Evolutionary conservation across 306 rosid species (phyloP).

Genomic region (Vigna nakashimae): DNA sequence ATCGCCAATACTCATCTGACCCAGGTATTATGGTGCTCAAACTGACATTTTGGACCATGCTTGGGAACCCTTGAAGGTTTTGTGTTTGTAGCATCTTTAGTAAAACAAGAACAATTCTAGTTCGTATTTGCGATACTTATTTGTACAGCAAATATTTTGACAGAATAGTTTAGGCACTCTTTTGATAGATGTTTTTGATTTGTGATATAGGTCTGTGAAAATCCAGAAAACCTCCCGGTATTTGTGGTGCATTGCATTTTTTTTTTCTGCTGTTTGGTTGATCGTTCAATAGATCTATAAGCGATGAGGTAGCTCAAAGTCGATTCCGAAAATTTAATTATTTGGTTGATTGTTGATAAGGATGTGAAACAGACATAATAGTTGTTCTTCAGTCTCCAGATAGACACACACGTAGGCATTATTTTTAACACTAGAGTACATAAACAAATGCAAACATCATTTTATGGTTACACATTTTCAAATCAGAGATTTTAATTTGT

Average conservation of each 20-base stretch:
- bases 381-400: neutral
- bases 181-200: constrained; percentile 23
- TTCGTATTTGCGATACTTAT: constrained; percentile 30
- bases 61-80: constrained; percentile 24
- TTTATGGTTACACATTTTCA: too few relatives aligned
- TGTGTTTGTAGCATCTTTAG: neutral
- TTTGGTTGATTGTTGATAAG: too few relatives aligned
- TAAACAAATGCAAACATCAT: too few relatives aligned
- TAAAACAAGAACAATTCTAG: neutral
- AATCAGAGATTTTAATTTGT: too few relatives aligned
- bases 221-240: constrained; percentile 15
- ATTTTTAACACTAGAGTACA: too few relatives aligned
- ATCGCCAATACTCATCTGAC: constrained; percentile 32
- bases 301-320: constrained; percentile 9
- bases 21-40: constrained; percentile 49
- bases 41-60: constrained; percentile 31
- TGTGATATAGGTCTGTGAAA: constrained; percentile 7
- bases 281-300: constrained; percentile 1
- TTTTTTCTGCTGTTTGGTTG: constrained; percentile 27
- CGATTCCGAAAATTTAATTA: neutral
- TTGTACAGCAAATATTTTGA: constrained; percentile 45
- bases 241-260: constrained; percentile 21
- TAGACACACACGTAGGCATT: too few relatives aligned
- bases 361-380: too few relatives aligned
- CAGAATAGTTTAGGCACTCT: constrained; percentile 10